Percentiles rank a stretch among this genome's conserved stretches.
These are phyloP conservation scores for Pharnaceum exiguum DNA, from an alignment of 148 eudicot genomes.

Conservation along the genomic window DNA sequence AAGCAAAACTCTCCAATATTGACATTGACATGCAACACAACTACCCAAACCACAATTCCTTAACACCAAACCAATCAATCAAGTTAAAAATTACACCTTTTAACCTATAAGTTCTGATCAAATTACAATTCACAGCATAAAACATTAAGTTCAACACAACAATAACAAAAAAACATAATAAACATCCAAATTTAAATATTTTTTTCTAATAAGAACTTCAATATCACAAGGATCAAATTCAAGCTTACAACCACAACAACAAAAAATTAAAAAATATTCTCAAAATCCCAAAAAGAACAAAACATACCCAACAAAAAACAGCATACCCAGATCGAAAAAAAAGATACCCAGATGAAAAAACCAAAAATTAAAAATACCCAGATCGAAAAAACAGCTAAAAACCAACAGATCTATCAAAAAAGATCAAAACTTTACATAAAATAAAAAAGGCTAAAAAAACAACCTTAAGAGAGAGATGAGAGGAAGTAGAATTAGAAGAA, in stretches of 20 bases:
- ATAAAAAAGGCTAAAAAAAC: not conserved
- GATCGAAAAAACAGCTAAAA: conserved; percentile 3
- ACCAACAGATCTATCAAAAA: conserved; percentile 4
- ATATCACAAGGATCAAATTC: too few relatives aligned
- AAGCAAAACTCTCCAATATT: not conserved
- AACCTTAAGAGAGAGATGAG: conserved; percentile 49
- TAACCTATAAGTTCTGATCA: too few relatives aligned
- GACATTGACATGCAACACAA: too few relatives aligned
- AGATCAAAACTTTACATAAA: conserved; percentile 18
- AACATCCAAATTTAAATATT: too few relatives aligned
- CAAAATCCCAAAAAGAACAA: not conserved
- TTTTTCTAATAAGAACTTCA: too few relatives aligned
- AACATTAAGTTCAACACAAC: too few relatives aligned
- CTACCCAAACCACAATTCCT: too few relatives aligned
- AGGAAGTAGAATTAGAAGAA: conserved; percentile 41
- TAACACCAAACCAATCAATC: too few relatives aligned
- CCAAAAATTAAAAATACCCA: conserved; percentile 1
- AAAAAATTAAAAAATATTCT: not conserved
- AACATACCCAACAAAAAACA: not conserved
- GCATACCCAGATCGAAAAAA: conserved; percentile 17
- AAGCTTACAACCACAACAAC: too few relatives aligned
- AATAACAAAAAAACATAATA: too few relatives aligned
- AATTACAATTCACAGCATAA: too few relatives aligned
- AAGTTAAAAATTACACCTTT: too few relatives aligned
- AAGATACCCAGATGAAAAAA: conserved; percentile 2